Base-by-base conservation (phyloP, 2,329 filamentous ascomycete species). In the Ceratocystiopsis sp. region DNA sequence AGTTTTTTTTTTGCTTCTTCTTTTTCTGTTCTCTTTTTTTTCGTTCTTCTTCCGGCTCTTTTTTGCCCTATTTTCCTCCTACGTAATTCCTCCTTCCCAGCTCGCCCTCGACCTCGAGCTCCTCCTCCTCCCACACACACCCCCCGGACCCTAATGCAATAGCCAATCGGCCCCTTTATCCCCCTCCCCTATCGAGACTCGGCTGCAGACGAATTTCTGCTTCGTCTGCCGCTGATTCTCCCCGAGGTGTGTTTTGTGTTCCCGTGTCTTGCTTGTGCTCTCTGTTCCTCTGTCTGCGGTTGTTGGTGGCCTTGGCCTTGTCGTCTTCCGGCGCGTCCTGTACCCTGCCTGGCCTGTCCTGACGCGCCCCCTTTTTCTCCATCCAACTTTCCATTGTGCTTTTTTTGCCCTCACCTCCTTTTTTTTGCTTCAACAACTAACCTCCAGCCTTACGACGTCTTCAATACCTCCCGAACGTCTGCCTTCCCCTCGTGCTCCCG, bases 401-500 rank as follows among this genome's bases (percentile, higher is more conserved):
- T 34, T 34, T 34, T 34, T 15, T 34, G 3, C 11, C 15, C 15
- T 34, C 11, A 29, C 11, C 34, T 44, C 15, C 36, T 37, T 17
- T 19, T 14, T 29, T 12, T 25, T 25, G 15, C 19, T 21, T 21
- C 21, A 43, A 46, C 42, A 34, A n/a, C 35, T 13, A 29, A n/a
- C 45, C 45, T 43, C 42, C 44, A 19, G 39, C 38, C 57, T 59
- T 57, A 76, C 68, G 57, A 75, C 71, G 72, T 74, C 69, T 66
- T 62, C 69, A 56, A 57, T 60, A 66, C 65, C 57, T 52, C 57
- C 62, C 59, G 62, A 64, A 51, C 59, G 60, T 54, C 60, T 62
- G 56, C 60, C 63, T 60, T 65, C 68, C 68, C 70, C 71, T 72
- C 63, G 69, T 75, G 73, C 73, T 55, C 55, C 61, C 55, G 71